phyloP scores from a whole-genome alignment of 2,329 filamentous ascomycete species.

The Xylariaceae sp. region DNA sequence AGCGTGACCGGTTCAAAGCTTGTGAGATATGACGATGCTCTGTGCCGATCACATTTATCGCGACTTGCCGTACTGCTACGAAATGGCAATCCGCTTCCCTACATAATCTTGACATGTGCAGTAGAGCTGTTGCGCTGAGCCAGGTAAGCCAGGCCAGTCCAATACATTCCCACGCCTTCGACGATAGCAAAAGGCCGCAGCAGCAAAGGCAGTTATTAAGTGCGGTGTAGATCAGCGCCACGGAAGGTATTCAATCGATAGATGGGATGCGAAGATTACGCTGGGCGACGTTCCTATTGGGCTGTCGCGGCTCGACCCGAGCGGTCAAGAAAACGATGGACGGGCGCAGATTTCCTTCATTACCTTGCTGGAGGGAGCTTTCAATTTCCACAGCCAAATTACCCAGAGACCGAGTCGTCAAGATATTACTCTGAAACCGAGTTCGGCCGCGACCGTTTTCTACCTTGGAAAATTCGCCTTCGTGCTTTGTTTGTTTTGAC shows the following conservation, averaged over 20 bases:
- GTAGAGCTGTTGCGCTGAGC: no score
- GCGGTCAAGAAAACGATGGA: slow-evolving; percentile 24
- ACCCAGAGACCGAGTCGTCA: slow-evolving; percentile 5
- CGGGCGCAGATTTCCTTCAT: not conserved
- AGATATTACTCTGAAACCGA: slow-evolving; percentile 5
- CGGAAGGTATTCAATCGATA: slow-evolving; percentile 12
- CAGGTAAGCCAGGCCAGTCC: no score
- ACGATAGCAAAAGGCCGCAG: slow-evolving; percentile 11
- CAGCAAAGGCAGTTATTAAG: slow-evolving; percentile 10
- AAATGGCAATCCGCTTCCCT: no score
- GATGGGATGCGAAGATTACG: slow-evolving; percentile 12
- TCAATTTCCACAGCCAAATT: slow-evolving; percentile 4
- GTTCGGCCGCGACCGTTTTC: no score
- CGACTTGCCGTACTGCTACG: no score
- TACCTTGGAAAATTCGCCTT: slow-evolving; percentile 4
- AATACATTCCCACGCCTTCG: not conserved
- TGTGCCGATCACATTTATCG: no score
- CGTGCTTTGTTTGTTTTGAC: slow-evolving; percentile 18
- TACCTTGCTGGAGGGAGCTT: slow-evolving; percentile 1
- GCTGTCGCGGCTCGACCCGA: slow-evolving; percentile 15
- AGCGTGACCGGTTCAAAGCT: no score
- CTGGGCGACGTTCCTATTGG: slow-evolving; percentile 18
- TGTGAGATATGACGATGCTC: no score
- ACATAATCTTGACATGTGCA: no score
- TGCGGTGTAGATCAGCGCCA: slow-evolving; percentile 25